A percentile compares a stretch with the other conserved stretches of the same genome.
phyloP scores from a whole-genome alignment of 306 rosid species.

The Oemleria cerasiformis region DNA sequence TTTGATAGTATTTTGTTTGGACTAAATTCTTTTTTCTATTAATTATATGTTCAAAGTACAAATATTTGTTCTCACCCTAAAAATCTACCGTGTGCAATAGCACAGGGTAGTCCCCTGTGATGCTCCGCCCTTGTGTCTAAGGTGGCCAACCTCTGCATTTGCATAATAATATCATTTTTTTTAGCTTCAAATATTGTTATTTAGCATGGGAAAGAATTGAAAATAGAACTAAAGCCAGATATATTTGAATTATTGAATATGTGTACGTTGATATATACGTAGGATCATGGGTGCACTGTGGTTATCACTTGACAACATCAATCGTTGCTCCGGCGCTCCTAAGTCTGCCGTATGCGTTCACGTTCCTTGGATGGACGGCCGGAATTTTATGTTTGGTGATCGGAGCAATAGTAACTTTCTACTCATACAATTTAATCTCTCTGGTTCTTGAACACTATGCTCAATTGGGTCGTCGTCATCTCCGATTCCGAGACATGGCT shows the following conservation, averaged over 20 bases:
- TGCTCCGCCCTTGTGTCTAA: no score
- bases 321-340: conserved; percentile 81
- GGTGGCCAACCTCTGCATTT: no score
- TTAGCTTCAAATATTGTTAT: no score
- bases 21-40: no score
- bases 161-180: no score
- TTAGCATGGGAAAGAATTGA: no score
- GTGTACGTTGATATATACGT: not conserved
- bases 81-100: no score
- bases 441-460: conserved; percentile 78
- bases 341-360: conserved; percentile 76
- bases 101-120: no score
- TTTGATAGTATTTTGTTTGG: no score
- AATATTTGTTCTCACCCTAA: no score
- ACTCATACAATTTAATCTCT: conserved; percentile 69
- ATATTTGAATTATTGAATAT: not conserved
- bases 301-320: conserved; percentile 83
- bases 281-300: conserved; percentile 87
- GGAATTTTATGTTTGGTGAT: conserved; percentile 54
- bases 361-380: conserved; percentile 71
- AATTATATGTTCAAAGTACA: no score
- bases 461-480: conserved; percentile 66
- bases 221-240: no score
- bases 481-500: conserved; percentile 86
- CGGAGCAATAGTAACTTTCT: conserved; percentile 73